Percentiles rank a stretch among this genome's conserved stretches.
These are phyloP conservation scores for Clarireedia hainanense DNA, from an alignment of 2,329 filamentous ascomycete genomes.

Conservation along the genomic window DNA sequence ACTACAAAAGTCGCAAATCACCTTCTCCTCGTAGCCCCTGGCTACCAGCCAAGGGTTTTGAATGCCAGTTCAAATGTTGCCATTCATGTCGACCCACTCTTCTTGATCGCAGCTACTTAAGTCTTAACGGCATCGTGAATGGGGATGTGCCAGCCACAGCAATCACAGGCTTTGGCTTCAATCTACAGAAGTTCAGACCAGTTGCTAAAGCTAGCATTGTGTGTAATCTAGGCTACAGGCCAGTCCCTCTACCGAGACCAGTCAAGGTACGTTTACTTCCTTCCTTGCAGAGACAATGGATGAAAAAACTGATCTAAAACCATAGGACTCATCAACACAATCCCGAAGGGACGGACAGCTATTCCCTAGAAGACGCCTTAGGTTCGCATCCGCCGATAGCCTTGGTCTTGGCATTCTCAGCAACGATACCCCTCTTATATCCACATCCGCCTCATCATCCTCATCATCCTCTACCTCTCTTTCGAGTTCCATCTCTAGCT, in stretches of 20 bases:
- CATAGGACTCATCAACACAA: not conserved
- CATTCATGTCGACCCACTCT: slow-evolving; percentile 39
- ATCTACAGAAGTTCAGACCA: slow-evolving; percentile 36
- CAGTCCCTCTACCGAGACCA: slow-evolving; percentile 11
- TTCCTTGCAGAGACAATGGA: not conserved
- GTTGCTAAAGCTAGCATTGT: slow-evolving; percentile 19
- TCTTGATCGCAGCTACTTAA: slow-evolving; percentile 39
- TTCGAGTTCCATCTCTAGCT: not conserved
- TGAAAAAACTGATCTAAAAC: not conserved
- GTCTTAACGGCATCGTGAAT: slow-evolving; percentile 41
- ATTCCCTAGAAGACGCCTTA: not conserved
- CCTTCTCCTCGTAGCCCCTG: slow-evolving; percentile 27
- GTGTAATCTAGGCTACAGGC: slow-evolving; percentile 23
- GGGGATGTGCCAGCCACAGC: slow-evolving; percentile 43
- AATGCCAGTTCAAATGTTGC: slow-evolving; percentile 46
- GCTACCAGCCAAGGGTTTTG: slow-evolving; percentile 31
- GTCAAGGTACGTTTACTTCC: slow-evolving; percentile 9
- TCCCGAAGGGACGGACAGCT: not conserved
- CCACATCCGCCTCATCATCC: not conserved
- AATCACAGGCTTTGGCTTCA: slow-evolving; percentile 46
- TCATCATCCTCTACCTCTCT: not conserved
- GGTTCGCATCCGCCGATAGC: not conserved
- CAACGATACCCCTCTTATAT: not conserved
- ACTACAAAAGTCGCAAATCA: not conserved
- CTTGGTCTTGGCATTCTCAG: slow-evolving; percentile 13